These are phyloP conservation scores for Trichosporon inkin DNA, from an alignment of 1,284 basidiomycete genomes.

Conservation along the genomic window DNA sequence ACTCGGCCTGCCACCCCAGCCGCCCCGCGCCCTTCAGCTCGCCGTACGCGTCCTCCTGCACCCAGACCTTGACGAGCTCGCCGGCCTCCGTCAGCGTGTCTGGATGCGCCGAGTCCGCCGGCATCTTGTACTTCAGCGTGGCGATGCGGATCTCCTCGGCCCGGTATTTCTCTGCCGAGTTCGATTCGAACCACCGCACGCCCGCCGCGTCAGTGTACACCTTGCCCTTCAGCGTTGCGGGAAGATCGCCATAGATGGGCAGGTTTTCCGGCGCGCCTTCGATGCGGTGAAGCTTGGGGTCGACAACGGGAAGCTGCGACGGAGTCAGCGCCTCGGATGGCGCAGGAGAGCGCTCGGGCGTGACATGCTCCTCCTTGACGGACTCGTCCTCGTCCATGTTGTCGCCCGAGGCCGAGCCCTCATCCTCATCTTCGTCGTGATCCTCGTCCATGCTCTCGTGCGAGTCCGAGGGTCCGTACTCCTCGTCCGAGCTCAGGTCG, in stretches of 20 bases:
- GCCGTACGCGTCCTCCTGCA: slow-evolving; percentile 16
- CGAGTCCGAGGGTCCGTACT: background rate
- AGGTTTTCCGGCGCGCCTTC: slow-evolving; percentile 14
- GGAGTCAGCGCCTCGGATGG: background rate
- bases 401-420: background rate
- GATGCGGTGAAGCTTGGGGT: background rate
- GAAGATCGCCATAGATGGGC: slow-evolving; percentile 10
- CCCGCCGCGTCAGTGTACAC: slow-evolving; percentile 18
- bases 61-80: slow-evolving; percentile 17
- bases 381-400: slow-evolving; percentile 2
- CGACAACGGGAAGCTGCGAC: background rate
- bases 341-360: background rate
- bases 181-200: slow-evolving; percentile 16
- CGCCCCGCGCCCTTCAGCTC: slow-evolving; percentile 13
- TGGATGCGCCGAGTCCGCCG: slow-evolving; percentile 22
- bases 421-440: background rate
- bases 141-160: slow-evolving; percentile 17
- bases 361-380: slow-evolving; percentile 4
- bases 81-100: slow-evolving; percentile 18
- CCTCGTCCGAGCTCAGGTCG: background rate
- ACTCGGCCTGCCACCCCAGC: slow-evolving; percentile 18
- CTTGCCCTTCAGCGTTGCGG: background rate
- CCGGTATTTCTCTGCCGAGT: slow-evolving; percentile 8
- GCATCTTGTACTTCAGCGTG: slow-evolving; percentile 23
- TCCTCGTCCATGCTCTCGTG: slow-evolving; percentile 5